Base-by-base conservation (phyloP, 2,329 filamentous ascomycete species). In the Immersiporthe knoxdaviesiana region DNA sequence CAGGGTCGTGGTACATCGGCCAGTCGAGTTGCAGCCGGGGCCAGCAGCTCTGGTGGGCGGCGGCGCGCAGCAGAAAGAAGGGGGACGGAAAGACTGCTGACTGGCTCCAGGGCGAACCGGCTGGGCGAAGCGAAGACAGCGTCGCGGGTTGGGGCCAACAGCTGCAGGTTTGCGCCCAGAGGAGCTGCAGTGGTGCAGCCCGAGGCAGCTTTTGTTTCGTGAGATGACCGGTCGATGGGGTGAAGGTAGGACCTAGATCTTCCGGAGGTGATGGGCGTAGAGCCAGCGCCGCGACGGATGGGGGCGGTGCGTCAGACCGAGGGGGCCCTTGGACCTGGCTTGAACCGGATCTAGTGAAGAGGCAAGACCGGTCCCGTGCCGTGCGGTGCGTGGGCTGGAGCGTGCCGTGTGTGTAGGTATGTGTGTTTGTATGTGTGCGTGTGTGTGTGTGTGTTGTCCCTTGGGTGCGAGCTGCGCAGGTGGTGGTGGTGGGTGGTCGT, bases 1-100 rank as follows among this genome's bases (percentile, higher is more conserved):
- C 52, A 66, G 12, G 44, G 65, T 58, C 65, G 68, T 67, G 65
- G 65, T 71, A 67, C 64, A 70, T 71, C 61, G 50, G 39, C 56
- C 52, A 56, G 27, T 27, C 14, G 58, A 30, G 27, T 44, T 56
- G 56, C 56, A 37, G 32, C 30, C 30, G 32, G 56, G 56, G 32
- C n/a, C 56, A 59, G 56, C 56, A 59, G 56, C 56, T 37, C n/a
- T 59, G 61, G 41, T 32, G 47, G 41, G 35, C 35, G n/a, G n/a
- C n/a, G n/a, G 32, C 60, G 41, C 37, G 52, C 60, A 69, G 67
- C 59, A 69, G 41, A 35, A n/a, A n/a, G 32, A 61, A 52, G 69
- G 37, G n/a, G 63, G 8, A 41, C 27, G 35, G 56, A 27, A 30
- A 50, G n/a, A 39, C 60, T 62, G 54, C 59, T 70, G 61, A 18